These are phyloP conservation scores for Protea cynaroides DNA, from an alignment of 164 flowering plant species.

Conservation along the genomic window DNA sequence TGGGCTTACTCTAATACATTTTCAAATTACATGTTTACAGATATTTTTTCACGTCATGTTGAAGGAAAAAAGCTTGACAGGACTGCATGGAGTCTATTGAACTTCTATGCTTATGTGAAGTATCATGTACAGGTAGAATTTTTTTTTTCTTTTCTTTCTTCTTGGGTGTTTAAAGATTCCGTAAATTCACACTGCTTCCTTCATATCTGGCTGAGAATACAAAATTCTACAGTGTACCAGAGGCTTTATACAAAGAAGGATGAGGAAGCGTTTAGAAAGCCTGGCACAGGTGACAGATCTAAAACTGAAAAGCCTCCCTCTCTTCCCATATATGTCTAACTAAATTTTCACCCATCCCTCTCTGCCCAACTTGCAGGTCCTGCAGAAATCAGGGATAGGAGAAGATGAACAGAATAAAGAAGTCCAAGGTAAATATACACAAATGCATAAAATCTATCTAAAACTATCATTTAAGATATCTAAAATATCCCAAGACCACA, in stretches of 20 bases:
- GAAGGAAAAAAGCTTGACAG: slow-evolving; percentile 50
- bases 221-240: slow-evolving; percentile 46
- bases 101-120: slow-evolving; percentile 69
- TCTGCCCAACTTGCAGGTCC: slow-evolving; percentile 34
- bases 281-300: slow-evolving; percentile 54
- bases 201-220: slow-evolving; percentile 9
- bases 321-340: background rate
- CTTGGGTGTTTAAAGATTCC: background rate
- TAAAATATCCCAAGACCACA: no score
- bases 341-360: background rate
- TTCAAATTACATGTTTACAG: slow-evolving; percentile 25
- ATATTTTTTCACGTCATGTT: slow-evolving; percentile 56
- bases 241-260: slow-evolving; percentile 72
- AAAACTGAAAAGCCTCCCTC: background rate
- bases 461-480: no score
- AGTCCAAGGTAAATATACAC: slow-evolving; percentile 30
- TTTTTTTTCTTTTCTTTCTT: background rate
- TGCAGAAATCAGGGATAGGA: slow-evolving; percentile 28
- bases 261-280: slow-evolving; percentile 56
- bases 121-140: slow-evolving; percentile 66
- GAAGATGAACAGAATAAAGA: slow-evolving; percentile 23
- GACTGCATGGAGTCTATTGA: slow-evolving; percentile 64
- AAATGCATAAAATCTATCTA: no score
- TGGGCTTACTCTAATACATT: background rate
- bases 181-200: background rate